A percentile compares a stretch with the other conserved stretches of the same genome.
phyloP scores from a whole-genome alignment of 441 rosid genomes.

The Isatis lusitanica region DNA sequence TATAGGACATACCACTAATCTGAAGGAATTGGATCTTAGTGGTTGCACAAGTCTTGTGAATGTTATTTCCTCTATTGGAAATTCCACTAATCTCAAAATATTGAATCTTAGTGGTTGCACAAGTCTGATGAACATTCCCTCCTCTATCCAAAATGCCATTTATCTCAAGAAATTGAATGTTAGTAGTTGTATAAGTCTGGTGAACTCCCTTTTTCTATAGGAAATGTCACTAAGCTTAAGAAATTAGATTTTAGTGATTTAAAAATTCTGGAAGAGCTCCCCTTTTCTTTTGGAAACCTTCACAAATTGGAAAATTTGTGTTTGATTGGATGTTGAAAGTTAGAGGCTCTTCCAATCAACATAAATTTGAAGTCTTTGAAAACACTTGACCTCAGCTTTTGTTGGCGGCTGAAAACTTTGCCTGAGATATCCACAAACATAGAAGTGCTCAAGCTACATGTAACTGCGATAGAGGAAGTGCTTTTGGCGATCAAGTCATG shows the following conservation, averaged over 20 bases:
- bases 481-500: not conserved
- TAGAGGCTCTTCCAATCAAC: not conserved
- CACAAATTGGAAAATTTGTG: too few species aligned
- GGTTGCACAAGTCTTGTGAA: too few species aligned
- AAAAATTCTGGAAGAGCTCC: not conserved
- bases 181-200: conserved; percentile 1
- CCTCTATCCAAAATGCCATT: not conserved
- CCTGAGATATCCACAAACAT: not conserved
- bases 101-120: not conserved
- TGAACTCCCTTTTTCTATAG: conserved; percentile 8
- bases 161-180: not conserved
- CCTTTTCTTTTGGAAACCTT: not conserved
- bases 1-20: too few species aligned
- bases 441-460: not conserved
- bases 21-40: too few species aligned
- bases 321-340: too few species aligned
- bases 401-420: not conserved
- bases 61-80: not conserved
- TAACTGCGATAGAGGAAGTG: not conserved
- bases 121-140: not conserved
- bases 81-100: not conserved
- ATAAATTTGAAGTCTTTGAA: not conserved
- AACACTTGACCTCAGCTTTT: not conserved
- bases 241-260: conserved; percentile 1
- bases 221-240: not conserved